A percentile compares a stretch with the other conserved stretches of the same genome.
Evolutionary conservation across 345 rosid species (phyloP).

Genomic region (Aquilaria sinensis): DNA sequence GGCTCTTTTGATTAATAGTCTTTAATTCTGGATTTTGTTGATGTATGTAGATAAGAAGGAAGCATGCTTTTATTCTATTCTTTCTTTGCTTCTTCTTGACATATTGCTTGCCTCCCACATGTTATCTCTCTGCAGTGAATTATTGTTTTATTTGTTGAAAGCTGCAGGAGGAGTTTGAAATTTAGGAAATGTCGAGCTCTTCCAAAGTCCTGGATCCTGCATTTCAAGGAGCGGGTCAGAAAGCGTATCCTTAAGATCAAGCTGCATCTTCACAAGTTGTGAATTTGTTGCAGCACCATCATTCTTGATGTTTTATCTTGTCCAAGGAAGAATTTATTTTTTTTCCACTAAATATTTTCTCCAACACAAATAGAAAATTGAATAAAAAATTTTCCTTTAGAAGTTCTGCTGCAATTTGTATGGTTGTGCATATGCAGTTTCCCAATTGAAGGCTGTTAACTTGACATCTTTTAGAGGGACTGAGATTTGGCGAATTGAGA

Average conservation of each 20-base stretch:
- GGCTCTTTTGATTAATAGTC: no score
- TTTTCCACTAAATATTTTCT: no score
- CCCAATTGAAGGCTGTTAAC: conserved; percentile 29
- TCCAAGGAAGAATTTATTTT: no score
- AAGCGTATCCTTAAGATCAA: conserved; percentile 62
- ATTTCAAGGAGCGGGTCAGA: conserved; percentile 94
- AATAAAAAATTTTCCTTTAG: no score
- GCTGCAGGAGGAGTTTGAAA: conserved; percentile 4
- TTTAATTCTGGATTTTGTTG: no score
- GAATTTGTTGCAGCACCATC: no score
- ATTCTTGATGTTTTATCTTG: no score
- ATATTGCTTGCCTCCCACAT: neutral
- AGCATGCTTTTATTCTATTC: neutral
- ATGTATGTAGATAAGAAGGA: no score
- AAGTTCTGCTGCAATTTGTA: neutral
- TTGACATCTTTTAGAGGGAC: conserved; percentile 77
- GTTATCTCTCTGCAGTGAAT: conserved; percentile 13
- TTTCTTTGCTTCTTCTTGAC: neutral
- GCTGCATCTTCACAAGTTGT: no score
- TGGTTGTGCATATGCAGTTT: conserved; percentile 19
- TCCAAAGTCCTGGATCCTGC: conserved; percentile 86
- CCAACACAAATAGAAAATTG: no score
- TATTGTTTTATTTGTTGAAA: conserved; percentile 12
- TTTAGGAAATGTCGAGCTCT: conserved; percentile 63
- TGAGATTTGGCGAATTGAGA: conserved; percentile 98